These are phyloP conservation scores for Camptophora hylomeconis DNA, from an alignment of 2,329 filamentous ascomycete species.

Conservation along the genomic window DNA sequence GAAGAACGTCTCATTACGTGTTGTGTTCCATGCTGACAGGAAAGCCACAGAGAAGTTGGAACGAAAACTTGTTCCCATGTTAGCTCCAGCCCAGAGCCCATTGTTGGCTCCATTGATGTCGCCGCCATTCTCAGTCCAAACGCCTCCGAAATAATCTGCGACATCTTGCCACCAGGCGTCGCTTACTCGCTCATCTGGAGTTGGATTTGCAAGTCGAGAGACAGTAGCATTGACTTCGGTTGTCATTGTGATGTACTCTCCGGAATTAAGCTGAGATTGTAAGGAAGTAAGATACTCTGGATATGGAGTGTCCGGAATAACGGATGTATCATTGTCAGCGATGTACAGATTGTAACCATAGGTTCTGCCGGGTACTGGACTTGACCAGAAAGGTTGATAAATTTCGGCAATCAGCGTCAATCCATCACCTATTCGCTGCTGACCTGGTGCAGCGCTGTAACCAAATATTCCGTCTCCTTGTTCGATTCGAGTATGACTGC, in stretches of 20 bases:
- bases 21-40: slow-evolving; percentile 9
- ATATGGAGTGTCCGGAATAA: slow-evolving; percentile 8
- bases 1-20: slow-evolving; percentile 8
- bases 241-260: slow-evolving; percentile 6
- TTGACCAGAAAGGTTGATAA: slow-evolving; percentile 11
- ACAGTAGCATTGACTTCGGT: slow-evolving; percentile 11
- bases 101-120: slow-evolving; percentile 7
- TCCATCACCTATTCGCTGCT: slow-evolving; percentile 12
- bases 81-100: slow-evolving; percentile 7
- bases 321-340: slow-evolving; percentile 9
- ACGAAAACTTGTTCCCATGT: slow-evolving; percentile 6
- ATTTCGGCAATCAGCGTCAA: slow-evolving; percentile 8
- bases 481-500: slow-evolving; percentile 2
- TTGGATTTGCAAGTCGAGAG: slow-evolving; percentile 7
- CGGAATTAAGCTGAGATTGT: slow-evolving; percentile 5
- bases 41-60: slow-evolving; percentile 8
- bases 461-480: slow-evolving; percentile 7
- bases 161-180: slow-evolving; percentile 5
- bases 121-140: slow-evolving; percentile 4
- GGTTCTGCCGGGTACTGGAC: slow-evolving; percentile 6
- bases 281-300: slow-evolving; percentile 6
- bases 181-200: slow-evolving; percentile 5
- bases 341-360: slow-evolving; percentile 12
- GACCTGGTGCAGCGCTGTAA: slow-evolving; percentile 7
- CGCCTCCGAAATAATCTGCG: slow-evolving; percentile 4